A percentile compares a stretch with the other conserved stretches of the same genome.
These are phyloP conservation scores for Saccharomyces pastorianus DNA, from an alignment of 1,139 yeast genomes.

Conservation along the genomic window DNA sequence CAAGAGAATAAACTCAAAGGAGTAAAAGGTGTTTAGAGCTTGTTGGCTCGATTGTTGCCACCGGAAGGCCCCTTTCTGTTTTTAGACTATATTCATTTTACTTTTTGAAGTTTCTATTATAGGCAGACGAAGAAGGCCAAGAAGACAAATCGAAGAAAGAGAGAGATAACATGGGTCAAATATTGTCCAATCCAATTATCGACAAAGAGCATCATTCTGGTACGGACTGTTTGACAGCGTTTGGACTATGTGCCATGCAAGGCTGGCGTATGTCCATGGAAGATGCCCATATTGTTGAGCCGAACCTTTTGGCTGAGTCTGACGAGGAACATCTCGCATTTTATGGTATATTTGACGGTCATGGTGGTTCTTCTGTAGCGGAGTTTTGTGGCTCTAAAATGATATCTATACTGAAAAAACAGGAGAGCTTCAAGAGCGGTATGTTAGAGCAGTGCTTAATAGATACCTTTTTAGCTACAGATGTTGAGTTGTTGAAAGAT, in stretches of 20 bases:
- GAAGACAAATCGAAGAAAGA: neutral
- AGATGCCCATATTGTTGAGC: conserved; percentile 59
- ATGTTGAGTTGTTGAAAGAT: conserved; percentile 68
- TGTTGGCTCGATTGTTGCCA: conserved; percentile 2
- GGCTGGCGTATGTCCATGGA: conserved; percentile 99
- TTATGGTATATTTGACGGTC: conserved; percentile 95
- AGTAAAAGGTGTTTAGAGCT: neutral
- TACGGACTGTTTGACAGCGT: conserved; percentile 59
- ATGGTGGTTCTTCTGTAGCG: conserved; percentile 92
- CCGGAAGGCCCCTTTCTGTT: conserved; percentile 6
- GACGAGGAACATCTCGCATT: conserved; percentile 52
- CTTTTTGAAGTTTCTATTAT: neutral
- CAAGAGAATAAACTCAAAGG: neutral
- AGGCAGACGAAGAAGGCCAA: neutral
- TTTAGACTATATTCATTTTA: neutral
- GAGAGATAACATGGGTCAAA: conserved; percentile 54
- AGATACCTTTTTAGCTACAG: conserved; percentile 78
- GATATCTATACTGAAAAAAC: conserved; percentile 57
- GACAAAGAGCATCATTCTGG: conserved; percentile 67
- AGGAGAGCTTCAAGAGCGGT: conserved; percentile 46
- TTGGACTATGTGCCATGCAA: conserved; percentile 92
- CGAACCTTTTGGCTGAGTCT: conserved; percentile 39
- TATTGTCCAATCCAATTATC: conserved; percentile 63
- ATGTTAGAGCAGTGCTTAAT: conserved; percentile 67
- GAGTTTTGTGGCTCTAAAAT: conserved; percentile 75